A percentile compares a stretch with the other conserved stretches of the same genome.
Evolutionary conservation across 352 stramenopile species (phyloP).

Genomic region (Globisporangium alternatum): DNA sequence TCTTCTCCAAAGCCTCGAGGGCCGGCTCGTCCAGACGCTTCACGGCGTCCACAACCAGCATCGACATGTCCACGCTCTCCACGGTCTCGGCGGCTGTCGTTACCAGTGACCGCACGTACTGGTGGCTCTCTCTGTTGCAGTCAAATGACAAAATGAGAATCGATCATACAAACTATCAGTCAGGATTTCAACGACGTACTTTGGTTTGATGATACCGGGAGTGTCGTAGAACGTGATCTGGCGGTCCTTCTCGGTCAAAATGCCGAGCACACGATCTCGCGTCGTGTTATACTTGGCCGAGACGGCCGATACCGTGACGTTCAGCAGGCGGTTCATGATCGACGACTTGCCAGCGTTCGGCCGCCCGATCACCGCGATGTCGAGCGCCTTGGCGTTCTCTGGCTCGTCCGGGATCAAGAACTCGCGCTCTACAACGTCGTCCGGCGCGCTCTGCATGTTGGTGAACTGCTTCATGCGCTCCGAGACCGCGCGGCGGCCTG

Average conservation of each 20-base stretch:
- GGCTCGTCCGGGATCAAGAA: conserved; percentile 77
- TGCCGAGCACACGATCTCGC: conserved; percentile 71
- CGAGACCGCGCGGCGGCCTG: conserved; percentile 34
- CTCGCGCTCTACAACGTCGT: conserved; percentile 66
- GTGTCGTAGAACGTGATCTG: conserved; percentile 88
- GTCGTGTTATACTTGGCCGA: conserved; percentile 90
- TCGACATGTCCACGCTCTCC: conserved; percentile 80
- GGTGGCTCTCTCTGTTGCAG: conserved; percentile 52
- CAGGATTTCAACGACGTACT: conserved; percentile 25
- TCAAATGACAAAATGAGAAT: background rate
- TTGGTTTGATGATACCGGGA: conserved; percentile 83
- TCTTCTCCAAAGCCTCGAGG: conserved; percentile 75
- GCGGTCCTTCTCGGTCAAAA: conserved; percentile 67
- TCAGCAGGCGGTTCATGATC: conserved; percentile 78
- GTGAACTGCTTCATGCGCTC: conserved; percentile 74
- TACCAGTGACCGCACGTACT: conserved; percentile 79
- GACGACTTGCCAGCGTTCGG: conserved; percentile 88
- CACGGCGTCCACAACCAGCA: conserved; percentile 82
- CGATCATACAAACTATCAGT: background rate
- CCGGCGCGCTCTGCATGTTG: conserved; percentile 51
- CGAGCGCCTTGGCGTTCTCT: conserved; percentile 54
- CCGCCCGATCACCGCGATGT: conserved; percentile 79
- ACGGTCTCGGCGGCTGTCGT: conserved; percentile 76
- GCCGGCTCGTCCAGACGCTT: conserved; percentile 79
- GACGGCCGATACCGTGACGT: conserved; percentile 81